A percentile compares a stretch with the other conserved stretches of the same genome.
phyloP scores from a whole-genome alignment of 176 grass and related monocot genomes.

The Musa schizocarpa region DNA sequence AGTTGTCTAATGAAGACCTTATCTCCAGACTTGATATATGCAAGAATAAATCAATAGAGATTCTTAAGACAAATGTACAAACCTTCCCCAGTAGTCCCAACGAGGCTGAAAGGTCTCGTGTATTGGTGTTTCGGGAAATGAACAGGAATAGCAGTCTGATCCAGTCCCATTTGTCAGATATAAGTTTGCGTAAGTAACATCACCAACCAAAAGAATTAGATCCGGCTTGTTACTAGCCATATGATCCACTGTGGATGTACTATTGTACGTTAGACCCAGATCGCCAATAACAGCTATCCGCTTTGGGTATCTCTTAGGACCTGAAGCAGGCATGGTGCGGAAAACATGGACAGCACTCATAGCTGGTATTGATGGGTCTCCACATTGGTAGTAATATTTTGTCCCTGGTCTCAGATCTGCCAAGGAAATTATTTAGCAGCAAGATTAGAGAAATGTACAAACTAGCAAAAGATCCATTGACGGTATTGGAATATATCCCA shows the following conservation, averaged over 20 bases:
- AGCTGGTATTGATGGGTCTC: slow-evolving; percentile 44
- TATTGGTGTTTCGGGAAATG: slow-evolving; percentile 48
- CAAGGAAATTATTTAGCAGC: slow-evolving; percentile 6
- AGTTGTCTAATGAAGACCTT: not conserved
- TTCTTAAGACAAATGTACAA: not conserved
- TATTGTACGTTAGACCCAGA: slow-evolving; percentile 77
- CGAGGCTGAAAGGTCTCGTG: slow-evolving; percentile 85
- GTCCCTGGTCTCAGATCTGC: slow-evolving; percentile 46
- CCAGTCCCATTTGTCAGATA: slow-evolving; percentile 81
- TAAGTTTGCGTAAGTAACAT: slow-evolving; percentile 77
- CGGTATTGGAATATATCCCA: not conserved
- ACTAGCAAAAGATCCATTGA: not conserved
- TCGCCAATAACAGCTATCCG: slow-evolving; percentile 72
- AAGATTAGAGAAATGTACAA: not conserved
- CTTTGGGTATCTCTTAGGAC: slow-evolving; percentile 48
- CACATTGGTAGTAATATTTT: slow-evolving; percentile 63
- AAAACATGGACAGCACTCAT: slow-evolving; percentile 55
- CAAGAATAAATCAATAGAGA: not conserved
- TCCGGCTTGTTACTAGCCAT: slow-evolving; percentile 62
- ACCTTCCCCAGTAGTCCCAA: slow-evolving; percentile 96
- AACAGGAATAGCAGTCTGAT: slow-evolving; percentile 63
- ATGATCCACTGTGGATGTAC: slow-evolving; percentile 70
- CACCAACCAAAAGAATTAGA: slow-evolving; percentile 71
- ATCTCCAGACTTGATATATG: not conserved
- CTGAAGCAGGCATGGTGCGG: slow-evolving; percentile 60